Evolutionary conservation across 345 rosid genomes (phyloP).

Genomic region (Sapria himalayana): DNA sequence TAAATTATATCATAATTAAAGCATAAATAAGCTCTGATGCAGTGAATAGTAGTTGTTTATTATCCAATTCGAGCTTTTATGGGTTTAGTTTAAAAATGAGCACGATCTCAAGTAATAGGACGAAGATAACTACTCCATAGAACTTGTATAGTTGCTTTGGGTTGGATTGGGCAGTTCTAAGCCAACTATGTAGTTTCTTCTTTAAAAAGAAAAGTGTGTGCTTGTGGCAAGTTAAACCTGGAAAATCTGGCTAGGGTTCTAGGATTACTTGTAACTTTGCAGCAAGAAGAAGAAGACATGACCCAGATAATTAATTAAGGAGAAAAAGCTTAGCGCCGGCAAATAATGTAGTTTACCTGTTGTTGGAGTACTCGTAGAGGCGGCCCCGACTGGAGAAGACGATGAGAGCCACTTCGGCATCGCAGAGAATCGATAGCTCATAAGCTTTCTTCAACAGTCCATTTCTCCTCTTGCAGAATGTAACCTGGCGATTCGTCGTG

Average conservation of each 20-base stretch:
- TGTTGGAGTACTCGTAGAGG: conserved; percentile 83
- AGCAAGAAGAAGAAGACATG: background rate
- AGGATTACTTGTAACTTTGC: too few relatives aligned
- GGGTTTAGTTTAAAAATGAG: too few relatives aligned
- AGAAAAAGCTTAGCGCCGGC: background rate
- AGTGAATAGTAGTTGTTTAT: too few relatives aligned
- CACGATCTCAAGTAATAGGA: too few relatives aligned
- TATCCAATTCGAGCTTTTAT: too few relatives aligned
- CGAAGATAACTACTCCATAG: too few relatives aligned
- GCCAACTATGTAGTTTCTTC: background rate
- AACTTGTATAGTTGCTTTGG: too few relatives aligned
- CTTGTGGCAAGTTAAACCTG: too few relatives aligned
- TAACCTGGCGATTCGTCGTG: conserved; percentile 82
- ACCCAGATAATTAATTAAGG: background rate
- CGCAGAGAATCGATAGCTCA: conserved; percentile 71
- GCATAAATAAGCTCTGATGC: too few relatives aligned
- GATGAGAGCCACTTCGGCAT: conserved; percentile 81
- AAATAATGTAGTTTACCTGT: conserved; percentile 27
- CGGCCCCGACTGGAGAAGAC: conserved; percentile 97
- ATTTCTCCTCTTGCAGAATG: conserved; percentile 90
- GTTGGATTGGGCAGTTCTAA: background rate
- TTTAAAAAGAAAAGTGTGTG: too few relatives aligned
- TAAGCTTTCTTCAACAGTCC: conserved; percentile 85
- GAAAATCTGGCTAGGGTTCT: too few relatives aligned
- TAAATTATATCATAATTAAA: too few relatives aligned